phyloP scores from a whole-genome alignment of 2,329 filamentous ascomycete species.

The Fusarium phyllophilum region DNA sequence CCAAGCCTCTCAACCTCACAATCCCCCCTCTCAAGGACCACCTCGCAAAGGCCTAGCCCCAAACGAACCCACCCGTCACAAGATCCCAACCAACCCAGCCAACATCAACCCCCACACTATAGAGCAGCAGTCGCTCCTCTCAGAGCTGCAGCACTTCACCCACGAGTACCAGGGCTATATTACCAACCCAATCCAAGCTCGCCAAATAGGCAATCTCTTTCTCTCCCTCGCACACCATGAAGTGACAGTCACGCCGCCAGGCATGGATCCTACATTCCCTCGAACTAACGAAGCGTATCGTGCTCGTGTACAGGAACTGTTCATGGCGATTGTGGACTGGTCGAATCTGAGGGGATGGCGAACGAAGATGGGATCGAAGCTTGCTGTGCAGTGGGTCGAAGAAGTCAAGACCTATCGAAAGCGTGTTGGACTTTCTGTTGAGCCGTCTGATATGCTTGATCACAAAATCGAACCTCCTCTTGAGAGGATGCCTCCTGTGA shows the following conservation, averaged over 20 bases:
- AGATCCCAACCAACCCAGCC: not conserved
- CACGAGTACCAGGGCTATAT: slow-evolving; percentile 25
- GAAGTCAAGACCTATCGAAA: not conserved
- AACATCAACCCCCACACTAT: not conserved
- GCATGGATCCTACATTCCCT: slow-evolving; percentile 22
- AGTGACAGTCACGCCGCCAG: not conserved
- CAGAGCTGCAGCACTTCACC: not conserved
- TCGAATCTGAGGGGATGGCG: slow-evolving; percentile 31
- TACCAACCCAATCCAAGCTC: not conserved
- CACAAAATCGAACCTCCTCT: slow-evolving; percentile 24
- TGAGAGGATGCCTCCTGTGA: slow-evolving; percentile 17
- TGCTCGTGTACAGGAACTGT: slow-evolving; percentile 16
- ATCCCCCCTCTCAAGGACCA: not conserved
- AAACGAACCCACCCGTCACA: not conserved
- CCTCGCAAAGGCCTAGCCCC: not conserved
- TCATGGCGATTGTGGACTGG: slow-evolving; percentile 38
- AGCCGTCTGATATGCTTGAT: slow-evolving; percentile 14
- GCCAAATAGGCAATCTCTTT: not conserved
- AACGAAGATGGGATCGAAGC: slow-evolving; percentile 27
- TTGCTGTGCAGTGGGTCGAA: slow-evolving; percentile 14
- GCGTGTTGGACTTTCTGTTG: not conserved
- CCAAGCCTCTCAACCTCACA: not conserved
- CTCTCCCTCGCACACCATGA: slow-evolving; percentile 1
- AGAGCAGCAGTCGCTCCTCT: not conserved
- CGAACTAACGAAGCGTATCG: not conserved